A percentile compares a stretch with the other conserved stretches of the same genome.
These are phyloP conservation scores for Diaporthe batatas DNA, from an alignment of 2,329 filamentous ascomycete genomes.

Conservation along the genomic window DNA sequence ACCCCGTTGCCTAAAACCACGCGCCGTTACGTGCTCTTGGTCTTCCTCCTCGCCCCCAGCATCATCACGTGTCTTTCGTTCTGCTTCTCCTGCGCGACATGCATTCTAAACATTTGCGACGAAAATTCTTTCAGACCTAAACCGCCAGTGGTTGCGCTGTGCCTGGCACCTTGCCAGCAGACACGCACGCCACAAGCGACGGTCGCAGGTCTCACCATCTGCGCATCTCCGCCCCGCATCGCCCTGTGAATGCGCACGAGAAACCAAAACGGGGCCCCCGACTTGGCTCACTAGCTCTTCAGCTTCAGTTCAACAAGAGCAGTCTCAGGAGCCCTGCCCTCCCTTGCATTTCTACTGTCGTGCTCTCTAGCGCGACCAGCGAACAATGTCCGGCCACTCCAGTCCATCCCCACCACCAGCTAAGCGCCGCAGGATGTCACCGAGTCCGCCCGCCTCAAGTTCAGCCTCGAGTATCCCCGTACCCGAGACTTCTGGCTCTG, in stretches of 20 bases:
- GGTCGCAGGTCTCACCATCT: background rate
- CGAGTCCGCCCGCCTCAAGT: slow-evolving; percentile 16
- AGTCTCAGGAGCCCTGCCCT: background rate
- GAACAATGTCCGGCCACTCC: slow-evolving; percentile 32
- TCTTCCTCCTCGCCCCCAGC: background rate
- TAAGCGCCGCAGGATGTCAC: slow-evolving; percentile 41
- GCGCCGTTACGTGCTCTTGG: background rate
- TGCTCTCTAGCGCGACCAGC: slow-evolving; percentile 1
- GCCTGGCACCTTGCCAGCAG: background rate
- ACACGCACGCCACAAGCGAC: slow-evolving; percentile 12
- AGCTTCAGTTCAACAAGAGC: background rate
- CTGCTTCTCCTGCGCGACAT: background rate
- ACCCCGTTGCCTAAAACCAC: slow-evolving; percentile 10
- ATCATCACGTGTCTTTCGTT: background rate
- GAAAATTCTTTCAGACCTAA: background rate
- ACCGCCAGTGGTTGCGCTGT: background rate
- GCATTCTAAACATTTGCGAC: background rate
- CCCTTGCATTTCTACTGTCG: background rate
- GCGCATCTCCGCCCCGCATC: background rate
- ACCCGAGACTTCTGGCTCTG: background rate
- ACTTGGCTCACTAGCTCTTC: background rate
- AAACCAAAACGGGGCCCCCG: background rate
- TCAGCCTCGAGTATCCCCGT: slow-evolving; percentile 9
- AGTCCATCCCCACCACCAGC: slow-evolving; percentile 27
- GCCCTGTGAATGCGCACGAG: background rate